Evolutionary conservation across 208 protist genomes (phyloP).

Genomic region (Leishmania guyanensis): DNA sequence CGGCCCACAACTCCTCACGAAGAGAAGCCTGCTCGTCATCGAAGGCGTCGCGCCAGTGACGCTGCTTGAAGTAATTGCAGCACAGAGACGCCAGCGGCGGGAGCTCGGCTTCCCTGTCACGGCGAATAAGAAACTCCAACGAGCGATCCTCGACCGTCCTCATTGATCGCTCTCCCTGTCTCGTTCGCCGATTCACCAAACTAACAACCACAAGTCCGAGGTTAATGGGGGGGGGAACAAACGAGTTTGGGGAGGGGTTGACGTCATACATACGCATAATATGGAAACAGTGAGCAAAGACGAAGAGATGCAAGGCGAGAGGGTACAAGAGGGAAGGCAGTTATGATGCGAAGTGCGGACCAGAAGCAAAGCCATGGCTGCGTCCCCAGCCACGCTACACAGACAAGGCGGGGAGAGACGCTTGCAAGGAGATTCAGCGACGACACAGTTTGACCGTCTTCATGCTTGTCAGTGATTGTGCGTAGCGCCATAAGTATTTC

Average conservation of each 20-base stretch:
- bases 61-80: conserved; percentile 25
- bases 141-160: conserved; percentile 66
- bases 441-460: background rate
- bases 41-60: conserved; percentile 79
- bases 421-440: background rate
- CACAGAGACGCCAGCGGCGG: conserved; percentile 46
- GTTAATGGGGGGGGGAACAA: background rate
- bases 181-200: background rate
- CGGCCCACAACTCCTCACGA: conserved; percentile 49
- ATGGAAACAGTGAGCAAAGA: background rate
- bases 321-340: background rate
- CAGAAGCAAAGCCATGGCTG: background rate
- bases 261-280: background rate
- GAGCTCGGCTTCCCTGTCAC: conserved; percentile 19
- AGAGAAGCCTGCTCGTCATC: conserved; percentile 57
- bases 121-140: conserved; percentile 68
- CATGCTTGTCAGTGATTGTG: background rate
- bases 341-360: background rate
- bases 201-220: background rate
- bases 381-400: background rate
- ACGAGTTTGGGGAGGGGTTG: background rate
- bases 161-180: background rate
- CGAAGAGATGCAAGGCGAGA: background rate
- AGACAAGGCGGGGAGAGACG: background rate
- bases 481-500: background rate